phyloP scores from a whole-genome alignment of 495 filamentous ascomycete genomes.

The Collariella sp. region DNA sequence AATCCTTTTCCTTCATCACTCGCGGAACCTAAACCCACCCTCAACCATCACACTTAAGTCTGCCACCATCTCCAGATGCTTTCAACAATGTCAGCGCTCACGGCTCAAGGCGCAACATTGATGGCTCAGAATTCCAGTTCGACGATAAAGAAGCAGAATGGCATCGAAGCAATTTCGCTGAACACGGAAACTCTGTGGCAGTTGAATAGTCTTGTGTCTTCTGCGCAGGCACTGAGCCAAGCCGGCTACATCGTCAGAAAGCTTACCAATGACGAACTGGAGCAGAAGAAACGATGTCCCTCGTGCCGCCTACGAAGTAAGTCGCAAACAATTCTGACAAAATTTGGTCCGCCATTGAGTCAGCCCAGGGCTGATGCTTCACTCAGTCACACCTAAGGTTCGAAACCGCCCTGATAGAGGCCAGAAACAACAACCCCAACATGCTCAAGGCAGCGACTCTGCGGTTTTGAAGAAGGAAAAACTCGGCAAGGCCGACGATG shows the following conservation, averaged over 20 bases:
- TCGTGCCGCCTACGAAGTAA: conserved; percentile 1
- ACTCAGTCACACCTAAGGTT: background rate
- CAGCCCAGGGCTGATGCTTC: background rate
- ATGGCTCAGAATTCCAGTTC: background rate
- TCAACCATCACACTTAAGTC: too few relatives aligned
- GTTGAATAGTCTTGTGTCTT: background rate
- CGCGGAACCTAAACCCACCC: too few relatives aligned
- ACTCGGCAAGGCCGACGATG: background rate
- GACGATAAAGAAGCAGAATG: background rate
- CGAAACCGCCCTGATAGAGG: background rate
- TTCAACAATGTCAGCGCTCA: too few relatives aligned
- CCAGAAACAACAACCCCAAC: background rate
- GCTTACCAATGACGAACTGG: background rate
- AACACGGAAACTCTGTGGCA: background rate
- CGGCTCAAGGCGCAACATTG: too few relatives aligned
- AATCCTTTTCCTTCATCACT: too few relatives aligned
- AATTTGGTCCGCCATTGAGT: too few relatives aligned
- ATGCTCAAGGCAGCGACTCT: background rate
- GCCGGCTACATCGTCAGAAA: background rate
- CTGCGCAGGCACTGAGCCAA: background rate
- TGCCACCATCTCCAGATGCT: too few relatives aligned
- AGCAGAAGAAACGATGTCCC: background rate
- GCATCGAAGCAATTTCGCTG: background rate
- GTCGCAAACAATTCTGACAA: background rate
- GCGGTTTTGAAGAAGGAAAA: background rate